Percentiles rank a stretch among this genome's conserved stretches.
Evolutionary conservation across 2,329 filamentous ascomycete genomes (phyloP).

Genomic region (Botrytis deweyae): DNA sequence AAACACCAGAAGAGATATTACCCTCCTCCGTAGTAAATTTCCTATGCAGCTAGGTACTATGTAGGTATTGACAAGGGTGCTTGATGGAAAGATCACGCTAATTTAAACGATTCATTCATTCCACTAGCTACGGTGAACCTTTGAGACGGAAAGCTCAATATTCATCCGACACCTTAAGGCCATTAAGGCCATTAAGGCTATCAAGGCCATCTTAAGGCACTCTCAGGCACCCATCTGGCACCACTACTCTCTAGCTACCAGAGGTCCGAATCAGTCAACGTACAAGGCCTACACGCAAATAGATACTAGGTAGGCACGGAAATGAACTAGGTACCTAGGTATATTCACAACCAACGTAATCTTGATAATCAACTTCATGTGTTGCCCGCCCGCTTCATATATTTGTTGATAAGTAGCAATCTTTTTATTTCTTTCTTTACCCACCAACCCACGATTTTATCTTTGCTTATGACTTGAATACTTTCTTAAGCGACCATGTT

Average conservation of each 20-base stretch:
- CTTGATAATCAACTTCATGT: conserved; percentile 1
- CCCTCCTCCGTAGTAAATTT: background rate
- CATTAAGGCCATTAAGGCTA: too few relatives aligned
- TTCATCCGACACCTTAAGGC: background rate
- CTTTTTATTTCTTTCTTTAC: background rate
- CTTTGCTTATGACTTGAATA: conserved; percentile 31
- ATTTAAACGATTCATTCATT: background rate
- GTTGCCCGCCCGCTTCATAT: background rate
- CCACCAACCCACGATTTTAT: background rate
- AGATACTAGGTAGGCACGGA: too few relatives aligned
- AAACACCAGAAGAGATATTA: background rate
- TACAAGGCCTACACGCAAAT: too few relatives aligned
- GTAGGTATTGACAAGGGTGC: background rate
- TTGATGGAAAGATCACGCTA: background rate
- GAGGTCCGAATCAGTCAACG: too few relatives aligned
- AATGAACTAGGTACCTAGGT: background rate
- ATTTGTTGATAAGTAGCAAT: background rate
- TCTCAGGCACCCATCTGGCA: too few relatives aligned
- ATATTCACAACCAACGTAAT: background rate
- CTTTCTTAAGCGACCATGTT: conserved; percentile 38
- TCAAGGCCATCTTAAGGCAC: too few relatives aligned
- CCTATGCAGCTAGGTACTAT: background rate
- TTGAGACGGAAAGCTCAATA: background rate
- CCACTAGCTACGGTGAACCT: conserved; percentile 12
- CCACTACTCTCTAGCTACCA: too few relatives aligned